Evolutionary conservation across 23 red algal genomes (phyloP).

Genomic region (Gracilaria gracilis): DNA sequence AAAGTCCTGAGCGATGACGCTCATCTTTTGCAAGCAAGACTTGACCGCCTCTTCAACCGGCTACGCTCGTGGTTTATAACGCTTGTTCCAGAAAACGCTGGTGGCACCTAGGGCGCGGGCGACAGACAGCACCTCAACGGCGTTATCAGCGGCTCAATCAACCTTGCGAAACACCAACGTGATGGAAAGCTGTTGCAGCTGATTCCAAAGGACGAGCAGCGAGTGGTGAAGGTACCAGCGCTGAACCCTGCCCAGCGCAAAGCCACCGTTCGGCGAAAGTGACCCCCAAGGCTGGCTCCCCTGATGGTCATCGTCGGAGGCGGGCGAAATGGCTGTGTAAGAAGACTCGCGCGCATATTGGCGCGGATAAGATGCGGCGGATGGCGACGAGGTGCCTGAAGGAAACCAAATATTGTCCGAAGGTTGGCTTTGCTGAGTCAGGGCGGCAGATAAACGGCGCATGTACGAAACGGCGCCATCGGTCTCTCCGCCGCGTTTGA

Average conservation of each 20-base stretch:
- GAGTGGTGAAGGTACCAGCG: slow-evolving; percentile 74
- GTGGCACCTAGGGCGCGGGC: slow-evolving; percentile 32
- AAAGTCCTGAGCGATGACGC: slow-evolving; percentile 27
- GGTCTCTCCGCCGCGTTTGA: slow-evolving; percentile 64
- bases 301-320: neutral
- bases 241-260: slow-evolving; percentile 60
- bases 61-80: slow-evolving; percentile 59
- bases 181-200: slow-evolving; percentile 44
- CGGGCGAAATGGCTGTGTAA: neutral
- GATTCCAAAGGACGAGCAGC: slow-evolving; percentile 37
- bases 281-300: slow-evolving; percentile 11
- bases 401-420: neutral
- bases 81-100: slow-evolving; percentile 73
- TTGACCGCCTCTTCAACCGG: slow-evolving; percentile 60
- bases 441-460: slow-evolving; percentile 1
- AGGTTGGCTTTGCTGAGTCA: neutral
- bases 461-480: slow-evolving; percentile 36
- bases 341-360: neutral
- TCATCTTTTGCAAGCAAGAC: neutral
- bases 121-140: slow-evolving; percentile 44
- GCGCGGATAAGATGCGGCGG: neutral
- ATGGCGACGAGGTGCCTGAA: neutral
- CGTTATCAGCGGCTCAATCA: slow-evolving; percentile 36
- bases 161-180: slow-evolving; percentile 54
- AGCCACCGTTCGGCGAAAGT: slow-evolving; percentile 69